Conservation (phyloP, 208 protist genomes). For the Crithidia thermophila region DNA sequence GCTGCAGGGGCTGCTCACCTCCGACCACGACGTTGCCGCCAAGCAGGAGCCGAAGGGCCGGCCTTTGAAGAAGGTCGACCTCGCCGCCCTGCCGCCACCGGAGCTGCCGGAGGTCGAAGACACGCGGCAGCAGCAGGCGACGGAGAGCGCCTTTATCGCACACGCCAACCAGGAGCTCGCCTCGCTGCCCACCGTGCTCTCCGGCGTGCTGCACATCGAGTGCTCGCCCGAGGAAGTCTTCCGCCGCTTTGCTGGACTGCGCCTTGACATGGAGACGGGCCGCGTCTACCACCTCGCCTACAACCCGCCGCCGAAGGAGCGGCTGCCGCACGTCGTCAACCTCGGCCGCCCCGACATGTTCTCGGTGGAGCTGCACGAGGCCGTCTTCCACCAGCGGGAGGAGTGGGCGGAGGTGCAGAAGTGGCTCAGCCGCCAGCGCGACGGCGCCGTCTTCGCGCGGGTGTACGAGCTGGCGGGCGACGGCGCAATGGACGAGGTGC, state of each 20-base stretch:
- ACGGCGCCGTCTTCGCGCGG: slow-evolving; percentile 25
- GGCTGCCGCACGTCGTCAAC: slow-evolving; percentile 68
- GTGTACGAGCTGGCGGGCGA: slow-evolving; percentile 73
- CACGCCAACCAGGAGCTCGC: slow-evolving; percentile 42
- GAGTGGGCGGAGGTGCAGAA: slow-evolving; percentile 55
- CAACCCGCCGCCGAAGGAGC: slow-evolving; percentile 68
- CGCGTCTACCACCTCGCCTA: slow-evolving; percentile 86
- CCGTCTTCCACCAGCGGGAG: slow-evolving; percentile 63
- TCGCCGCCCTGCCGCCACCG: slow-evolving; percentile 64
- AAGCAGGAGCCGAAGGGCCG: slow-evolving; percentile 62
- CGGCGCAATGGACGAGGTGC: slow-evolving; percentile 30
- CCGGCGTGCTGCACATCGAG: slow-evolving; percentile 62
- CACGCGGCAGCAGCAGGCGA: slow-evolving; percentile 33
- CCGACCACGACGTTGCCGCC: slow-evolving; percentile 27
- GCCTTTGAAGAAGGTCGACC: slow-evolving; percentile 61
- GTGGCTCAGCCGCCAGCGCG: slow-evolving; percentile 41
- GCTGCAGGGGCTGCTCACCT: slow-evolving; percentile 17
- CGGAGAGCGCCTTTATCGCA: slow-evolving; percentile 54
- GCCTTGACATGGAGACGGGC: slow-evolving; percentile 75
- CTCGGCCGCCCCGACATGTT: slow-evolving; percentile 60
- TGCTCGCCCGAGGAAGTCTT: slow-evolving; percentile 77
- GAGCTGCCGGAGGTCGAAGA: slow-evolving; percentile 71
- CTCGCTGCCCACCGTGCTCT: slow-evolving; percentile 41
- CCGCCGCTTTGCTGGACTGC: slow-evolving; percentile 78
- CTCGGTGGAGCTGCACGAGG: slow-evolving; percentile 71